These are phyloP conservation scores for Gossypium thurberi DNA, from an alignment of 345 rosid genomes.

Conservation along the genomic window DNA sequence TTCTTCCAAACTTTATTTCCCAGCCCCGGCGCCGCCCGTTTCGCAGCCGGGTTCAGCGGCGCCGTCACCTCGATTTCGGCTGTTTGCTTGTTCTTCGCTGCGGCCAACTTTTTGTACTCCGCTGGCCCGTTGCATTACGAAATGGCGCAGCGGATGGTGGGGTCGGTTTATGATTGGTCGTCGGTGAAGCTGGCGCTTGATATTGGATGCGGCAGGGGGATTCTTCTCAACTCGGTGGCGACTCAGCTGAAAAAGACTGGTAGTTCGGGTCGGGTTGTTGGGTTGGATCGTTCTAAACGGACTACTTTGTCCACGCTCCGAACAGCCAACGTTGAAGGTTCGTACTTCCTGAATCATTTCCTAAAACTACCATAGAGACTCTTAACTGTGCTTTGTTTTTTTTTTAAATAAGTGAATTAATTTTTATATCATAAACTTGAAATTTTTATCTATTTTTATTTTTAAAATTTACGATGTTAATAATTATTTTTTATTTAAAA, in stretches of 20 bases:
- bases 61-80: conserved; percentile 68
- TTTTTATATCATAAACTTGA: too few relatives aligned
- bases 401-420: too few relatives aligned
- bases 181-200: conserved; percentile 81
- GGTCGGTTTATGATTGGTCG: conserved; percentile 81
- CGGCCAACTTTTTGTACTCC: conserved; percentile 83
- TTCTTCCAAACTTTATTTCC: conserved; percentile 38
- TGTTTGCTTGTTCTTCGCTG: conserved; percentile 66
- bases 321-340: conserved; percentile 85
- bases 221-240: conserved; percentile 82
- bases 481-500: too few relatives aligned
- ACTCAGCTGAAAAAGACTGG: conserved; percentile 92
- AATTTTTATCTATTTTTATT: too few relatives aligned
- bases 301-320: conserved; percentile 78
- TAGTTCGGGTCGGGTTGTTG: conserved; percentile 91
- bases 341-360: neutral
- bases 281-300: conserved; percentile 68
- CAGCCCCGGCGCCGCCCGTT: conserved; percentile 46
- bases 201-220: conserved; percentile 88
- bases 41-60: conserved; percentile 74
- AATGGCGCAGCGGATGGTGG: conserved; percentile 92
- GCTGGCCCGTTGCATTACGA: conserved; percentile 64
- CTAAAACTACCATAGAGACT: too few relatives aligned
- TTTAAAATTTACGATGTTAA: too few relatives aligned
- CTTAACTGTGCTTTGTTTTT: too few relatives aligned